Conservation (phyloP, 257 asterid genomes). For the Voacanga thouarsii region DNA sequence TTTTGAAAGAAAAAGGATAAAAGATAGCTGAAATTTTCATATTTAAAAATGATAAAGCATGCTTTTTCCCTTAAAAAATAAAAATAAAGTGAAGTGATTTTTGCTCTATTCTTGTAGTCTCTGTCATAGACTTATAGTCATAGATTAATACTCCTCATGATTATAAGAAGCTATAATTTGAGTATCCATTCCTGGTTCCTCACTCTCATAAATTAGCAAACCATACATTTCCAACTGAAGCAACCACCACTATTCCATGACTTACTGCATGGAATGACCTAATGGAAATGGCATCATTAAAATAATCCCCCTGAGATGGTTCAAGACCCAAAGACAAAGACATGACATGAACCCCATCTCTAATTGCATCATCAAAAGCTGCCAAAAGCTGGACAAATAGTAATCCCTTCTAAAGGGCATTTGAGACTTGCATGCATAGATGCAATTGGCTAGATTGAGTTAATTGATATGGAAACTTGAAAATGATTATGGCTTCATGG, state of each 20-base stretch:
- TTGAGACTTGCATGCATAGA: not conserved
- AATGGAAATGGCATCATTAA: slow-evolving; percentile 79
- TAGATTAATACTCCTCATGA: too few relatives aligned
- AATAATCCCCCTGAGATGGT: slow-evolving; percentile 75
- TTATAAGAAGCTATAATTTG: too few relatives aligned
- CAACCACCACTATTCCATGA: slow-evolving; percentile 74
- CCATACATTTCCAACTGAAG: slow-evolving; percentile 92
- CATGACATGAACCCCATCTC: slow-evolving; percentile 78
- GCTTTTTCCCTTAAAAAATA: too few relatives aligned
- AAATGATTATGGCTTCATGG: not conserved
- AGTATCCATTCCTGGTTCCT: too few relatives aligned
- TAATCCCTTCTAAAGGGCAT: not conserved
- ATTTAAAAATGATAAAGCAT: too few relatives aligned
- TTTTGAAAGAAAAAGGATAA: too few relatives aligned
- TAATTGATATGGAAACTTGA: not conserved
- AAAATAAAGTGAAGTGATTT: too few relatives aligned
- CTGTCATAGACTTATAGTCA: too few relatives aligned
- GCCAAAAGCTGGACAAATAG: not conserved
- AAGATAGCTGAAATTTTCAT: too few relatives aligned
- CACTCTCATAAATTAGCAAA: too few relatives aligned
- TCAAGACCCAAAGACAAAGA: slow-evolving; percentile 84
- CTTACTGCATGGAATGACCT: slow-evolving; percentile 87
- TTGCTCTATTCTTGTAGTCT: too few relatives aligned
- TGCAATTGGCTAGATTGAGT: not conserved
- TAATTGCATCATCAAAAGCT: too few relatives aligned